Evolutionary conservation across 495 filamentous ascomycete genomes (phyloP).

Genomic region (Neurospora pannonica): DNA sequence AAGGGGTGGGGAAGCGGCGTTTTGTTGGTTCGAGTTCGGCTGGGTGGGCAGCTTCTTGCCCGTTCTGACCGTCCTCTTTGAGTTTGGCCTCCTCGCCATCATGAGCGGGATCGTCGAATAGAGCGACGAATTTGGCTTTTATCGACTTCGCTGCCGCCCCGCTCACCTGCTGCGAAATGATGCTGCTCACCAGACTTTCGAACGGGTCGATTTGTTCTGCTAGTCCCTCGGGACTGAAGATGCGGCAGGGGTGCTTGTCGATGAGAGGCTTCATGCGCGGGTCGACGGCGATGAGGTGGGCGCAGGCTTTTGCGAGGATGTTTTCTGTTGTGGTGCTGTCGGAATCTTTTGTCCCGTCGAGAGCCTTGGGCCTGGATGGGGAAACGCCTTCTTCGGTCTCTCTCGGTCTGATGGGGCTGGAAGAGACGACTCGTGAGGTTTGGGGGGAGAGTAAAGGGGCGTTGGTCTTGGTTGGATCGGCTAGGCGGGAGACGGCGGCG

Average conservation of each 20-base stretch:
- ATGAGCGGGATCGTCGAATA: slow-evolving; percentile 44
- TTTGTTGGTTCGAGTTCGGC: not conserved
- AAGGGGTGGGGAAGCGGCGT: slow-evolving; percentile 61
- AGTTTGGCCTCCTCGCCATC: not conserved
- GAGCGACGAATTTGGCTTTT: slow-evolving; percentile 68
- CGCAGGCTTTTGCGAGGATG: slow-evolving; percentile 67
- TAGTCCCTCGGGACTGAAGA: slow-evolving; percentile 76
- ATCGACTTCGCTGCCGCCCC: slow-evolving; percentile 85
- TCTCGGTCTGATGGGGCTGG: slow-evolving; percentile 24
- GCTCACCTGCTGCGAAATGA: slow-evolving; percentile 94
- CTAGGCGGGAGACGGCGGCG: slow-evolving; percentile 35
- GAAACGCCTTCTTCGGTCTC: slow-evolving; percentile 33
- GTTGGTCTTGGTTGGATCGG: slow-evolving; percentile 48
- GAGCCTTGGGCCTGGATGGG: slow-evolving; percentile 41
- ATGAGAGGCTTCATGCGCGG: slow-evolving; percentile 64
- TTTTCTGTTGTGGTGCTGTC: slow-evolving; percentile 57
- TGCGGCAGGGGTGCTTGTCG: slow-evolving; percentile 59
- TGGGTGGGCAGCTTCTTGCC: not conserved
- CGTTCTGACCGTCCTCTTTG: slow-evolving; percentile 7
- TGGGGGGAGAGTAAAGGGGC: slow-evolving; percentile 71
- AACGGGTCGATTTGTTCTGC: slow-evolving; percentile 84
- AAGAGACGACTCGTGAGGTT: slow-evolving; percentile 58
- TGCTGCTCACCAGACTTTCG: slow-evolving; percentile 66
- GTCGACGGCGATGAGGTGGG: slow-evolving; percentile 69
- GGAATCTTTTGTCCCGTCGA: no score